Percentiles rank a stretch among this genome's conserved stretches.
Evolutionary conservation across 2,329 filamentous ascomycete genomes (phyloP).

Genomic region (Epichloe brachyelytri): DNA sequence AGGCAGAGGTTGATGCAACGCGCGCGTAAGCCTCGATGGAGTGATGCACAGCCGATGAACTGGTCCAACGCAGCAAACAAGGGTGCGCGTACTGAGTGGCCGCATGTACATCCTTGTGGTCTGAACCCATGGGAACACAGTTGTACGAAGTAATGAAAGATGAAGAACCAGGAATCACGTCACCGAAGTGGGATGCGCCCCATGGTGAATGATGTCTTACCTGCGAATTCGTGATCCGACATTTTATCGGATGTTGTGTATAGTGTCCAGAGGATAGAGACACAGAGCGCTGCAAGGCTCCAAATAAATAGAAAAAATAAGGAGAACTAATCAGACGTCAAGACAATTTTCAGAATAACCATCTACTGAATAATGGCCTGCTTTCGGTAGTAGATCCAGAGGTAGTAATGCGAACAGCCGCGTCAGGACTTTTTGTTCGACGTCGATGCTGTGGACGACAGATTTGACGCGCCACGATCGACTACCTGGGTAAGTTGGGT

Average conservation of each 20-base stretch:
- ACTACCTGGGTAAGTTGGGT: not conserved
- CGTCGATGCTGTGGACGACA: not conserved
- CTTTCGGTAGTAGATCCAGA: too few relatives aligned
- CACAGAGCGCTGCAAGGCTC: not conserved
- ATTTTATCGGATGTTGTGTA: constrained; percentile 24
- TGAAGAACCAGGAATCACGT: not conserved
- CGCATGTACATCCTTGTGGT: not conserved
- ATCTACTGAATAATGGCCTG: too few relatives aligned
- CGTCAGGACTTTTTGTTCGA: not conserved
- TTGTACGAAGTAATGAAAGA: not conserved
- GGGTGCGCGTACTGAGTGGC: constrained; percentile 1
- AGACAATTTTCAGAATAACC: not conserved
- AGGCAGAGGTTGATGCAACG: not conserved
- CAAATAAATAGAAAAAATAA: not conserved
- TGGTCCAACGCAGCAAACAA: constrained; percentile 1
- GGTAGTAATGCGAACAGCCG: not conserved
- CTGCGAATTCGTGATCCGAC: constrained; percentile 55
- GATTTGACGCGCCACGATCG: constrained; percentile 1
- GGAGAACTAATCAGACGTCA: not conserved
- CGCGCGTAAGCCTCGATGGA: not conserved
- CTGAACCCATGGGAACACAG: not conserved
- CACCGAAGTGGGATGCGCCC: not conserved
- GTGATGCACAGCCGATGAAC: constrained; percentile 1
- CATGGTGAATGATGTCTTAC: constrained; percentile 25
- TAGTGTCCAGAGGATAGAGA: not conserved